A percentile compares a stretch with the other conserved stretches of the same genome.
phyloP scores from a whole-genome alignment of 331 rosid species.

The Stylosanthes scabra region DNA sequence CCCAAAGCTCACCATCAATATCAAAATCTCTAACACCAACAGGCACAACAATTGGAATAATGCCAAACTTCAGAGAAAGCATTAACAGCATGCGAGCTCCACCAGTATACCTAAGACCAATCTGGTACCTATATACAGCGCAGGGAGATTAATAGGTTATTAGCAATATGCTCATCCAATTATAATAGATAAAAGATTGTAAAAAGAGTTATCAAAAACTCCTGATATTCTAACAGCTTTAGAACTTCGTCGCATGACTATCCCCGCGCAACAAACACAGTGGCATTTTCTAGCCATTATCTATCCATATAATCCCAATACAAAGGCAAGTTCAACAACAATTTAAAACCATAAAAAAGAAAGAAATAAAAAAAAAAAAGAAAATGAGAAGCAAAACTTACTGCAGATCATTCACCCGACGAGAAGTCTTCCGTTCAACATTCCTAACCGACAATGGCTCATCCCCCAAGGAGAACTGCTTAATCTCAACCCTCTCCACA shows the following conservation, averaged over 20 bases:
- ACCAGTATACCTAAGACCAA: conserved; percentile 95
- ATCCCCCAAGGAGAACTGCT: conserved; percentile 89
- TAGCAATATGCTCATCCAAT: not conserved
- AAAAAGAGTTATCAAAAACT: not conserved
- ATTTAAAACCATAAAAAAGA: not conserved
- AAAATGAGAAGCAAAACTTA: conserved; percentile 46
- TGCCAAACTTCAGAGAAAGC: conserved; percentile 92
- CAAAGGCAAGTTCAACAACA: not conserved
- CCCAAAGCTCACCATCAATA: conserved; percentile 99
- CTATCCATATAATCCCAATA: too few relatives aligned
- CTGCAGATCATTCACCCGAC: conserved; percentile 95
- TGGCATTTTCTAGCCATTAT: too few relatives aligned
- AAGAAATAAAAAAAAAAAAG: not conserved
- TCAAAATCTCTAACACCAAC: conserved; percentile 97
- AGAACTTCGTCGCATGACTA: too few relatives aligned
- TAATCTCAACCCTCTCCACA: conserved; percentile 94
- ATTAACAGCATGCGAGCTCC: conserved; percentile 95
- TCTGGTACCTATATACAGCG: conserved; percentile 82
- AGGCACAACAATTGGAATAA: conserved; percentile 87
- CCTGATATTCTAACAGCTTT: not conserved
- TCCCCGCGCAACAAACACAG: too few relatives aligned
- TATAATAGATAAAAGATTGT: too few relatives aligned
- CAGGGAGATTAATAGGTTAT: conserved; percentile 30
- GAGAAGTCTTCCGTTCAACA: conserved; percentile 95
- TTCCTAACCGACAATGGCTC: conserved; percentile 96